Percentiles rank a stretch among this genome's conserved stretches.
Evolutionary conservation across 2,329 filamentous ascomycete species (phyloP).

Genomic region (Aureobasidium sp.): DNA sequence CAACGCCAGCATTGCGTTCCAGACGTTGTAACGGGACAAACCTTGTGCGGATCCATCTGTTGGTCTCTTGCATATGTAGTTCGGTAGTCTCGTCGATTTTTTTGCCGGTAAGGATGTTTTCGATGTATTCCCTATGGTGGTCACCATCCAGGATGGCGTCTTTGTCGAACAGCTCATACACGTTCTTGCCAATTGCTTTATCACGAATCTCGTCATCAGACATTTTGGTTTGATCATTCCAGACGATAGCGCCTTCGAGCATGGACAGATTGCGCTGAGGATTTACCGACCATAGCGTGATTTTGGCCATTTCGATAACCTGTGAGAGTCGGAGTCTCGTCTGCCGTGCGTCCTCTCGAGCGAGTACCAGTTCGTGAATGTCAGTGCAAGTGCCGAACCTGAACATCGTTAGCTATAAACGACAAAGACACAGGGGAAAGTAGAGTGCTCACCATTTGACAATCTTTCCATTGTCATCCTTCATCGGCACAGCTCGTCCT

Average conservation of each 20-base stretch:
- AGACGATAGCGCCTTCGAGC: constrained; percentile 57
- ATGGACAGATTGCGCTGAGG: constrained; percentile 53
- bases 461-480: constrained; percentile 57
- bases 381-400: constrained; percentile 68
- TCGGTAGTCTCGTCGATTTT: constrained; percentile 55
- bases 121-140: constrained; percentile 49
- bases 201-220: background rate
- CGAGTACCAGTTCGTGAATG: constrained; percentile 64
- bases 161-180: constrained; percentile 53
- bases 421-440: too few relatives aligned
- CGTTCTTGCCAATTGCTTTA: constrained; percentile 30
- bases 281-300: constrained; percentile 68
- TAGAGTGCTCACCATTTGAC: constrained; percentile 51
- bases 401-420: background rate
- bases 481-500: constrained; percentile 60
- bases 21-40: constrained; percentile 58
- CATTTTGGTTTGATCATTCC: constrained; percentile 14
- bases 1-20: constrained; percentile 43
- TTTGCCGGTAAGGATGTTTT: constrained; percentile 55
- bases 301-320: constrained; percentile 65
- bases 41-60: constrained; percentile 62
- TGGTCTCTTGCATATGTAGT: constrained; percentile 46
- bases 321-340: constrained; percentile 62
- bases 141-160: constrained; percentile 23
- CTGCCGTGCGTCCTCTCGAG: constrained; percentile 55